These are phyloP conservation scores for Cardamine chenopodiifolia DNA, from an alignment of 345 rosid species.

Conservation along the genomic window DNA sequence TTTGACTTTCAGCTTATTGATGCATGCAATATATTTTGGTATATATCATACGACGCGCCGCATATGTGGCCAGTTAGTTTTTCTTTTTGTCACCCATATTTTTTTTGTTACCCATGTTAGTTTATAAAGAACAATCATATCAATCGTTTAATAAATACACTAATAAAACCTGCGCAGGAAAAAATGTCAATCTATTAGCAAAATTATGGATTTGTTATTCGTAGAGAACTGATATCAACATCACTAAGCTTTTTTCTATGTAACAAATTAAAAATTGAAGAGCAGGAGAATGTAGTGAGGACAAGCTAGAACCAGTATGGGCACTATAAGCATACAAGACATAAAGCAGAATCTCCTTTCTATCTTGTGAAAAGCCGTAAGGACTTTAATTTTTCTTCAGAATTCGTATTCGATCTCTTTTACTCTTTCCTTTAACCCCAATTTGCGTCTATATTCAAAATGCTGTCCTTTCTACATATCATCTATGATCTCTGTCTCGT, in stretches of 20 bases:
- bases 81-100: not conserved
- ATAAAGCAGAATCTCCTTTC: conserved; percentile 35
- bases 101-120: not conserved
- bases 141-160: not conserved
- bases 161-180: not conserved
- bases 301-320: conserved; percentile 18
- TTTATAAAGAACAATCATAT: not conserved
- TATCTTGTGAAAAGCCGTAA: conserved; percentile 33
- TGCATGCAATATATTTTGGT: not conserved
- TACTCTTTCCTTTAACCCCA: conserved; percentile 26
- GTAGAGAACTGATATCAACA: not conserved
- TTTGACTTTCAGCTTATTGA: conserved; percentile 1
- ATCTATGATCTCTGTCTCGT: not conserved
- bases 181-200: not conserved
- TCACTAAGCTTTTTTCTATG: not conserved
- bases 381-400: not conserved
- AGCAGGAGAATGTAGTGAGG: not conserved
- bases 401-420: conserved; percentile 15
- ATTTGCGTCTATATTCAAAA: conserved; percentile 35
- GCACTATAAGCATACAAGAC: conserved; percentile 3
- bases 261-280: not conserved
- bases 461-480: conserved; percentile 20
- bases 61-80: not conserved
- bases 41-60: conserved; percentile 1
- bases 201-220: not conserved